Percentiles rank a stretch among this genome's conserved stretches.
Conservation (phyloP, 2,329 filamentous ascomycete genomes). For the Botrytis tulipae region DNA sequence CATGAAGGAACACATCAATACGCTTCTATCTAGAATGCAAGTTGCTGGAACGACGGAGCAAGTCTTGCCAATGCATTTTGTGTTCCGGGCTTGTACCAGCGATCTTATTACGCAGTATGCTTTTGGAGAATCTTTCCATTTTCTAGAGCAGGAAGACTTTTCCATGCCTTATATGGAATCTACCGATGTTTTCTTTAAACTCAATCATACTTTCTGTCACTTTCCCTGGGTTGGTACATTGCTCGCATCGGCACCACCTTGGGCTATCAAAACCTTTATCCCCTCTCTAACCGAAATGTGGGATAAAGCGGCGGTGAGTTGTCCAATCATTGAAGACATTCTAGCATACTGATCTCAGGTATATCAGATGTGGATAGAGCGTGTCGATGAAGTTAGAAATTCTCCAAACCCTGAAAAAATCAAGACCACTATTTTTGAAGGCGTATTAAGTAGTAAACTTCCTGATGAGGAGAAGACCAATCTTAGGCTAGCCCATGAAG, state of each 20-base stretch:
- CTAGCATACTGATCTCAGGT: not conserved
- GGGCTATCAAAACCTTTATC: not conserved
- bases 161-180: not conserved
- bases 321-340: too few relatives aligned
- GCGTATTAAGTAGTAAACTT: not conserved
- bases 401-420: not conserved
- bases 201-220: constrained; percentile 2
- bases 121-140: not conserved
- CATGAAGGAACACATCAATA: not conserved
- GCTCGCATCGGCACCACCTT: not conserved
- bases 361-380: not conserved
- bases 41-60: not conserved
- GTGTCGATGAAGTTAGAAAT: not conserved
- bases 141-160: not conserved
- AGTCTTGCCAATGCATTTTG: not conserved
- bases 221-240: not conserved
- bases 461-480: constrained; percentile 1
- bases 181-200: not conserved
- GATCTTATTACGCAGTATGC: not conserved
- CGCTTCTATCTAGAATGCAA: not conserved
- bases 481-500: not conserved
- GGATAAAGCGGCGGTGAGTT: not conserved
- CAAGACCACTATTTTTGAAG: not conserved
- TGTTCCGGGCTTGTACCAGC: not conserved
- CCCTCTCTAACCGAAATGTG: not conserved